Base-by-base conservation (phyloP, 2,329 filamentous ascomycete species). In the Ophiostoma triangulosporum region DNA sequence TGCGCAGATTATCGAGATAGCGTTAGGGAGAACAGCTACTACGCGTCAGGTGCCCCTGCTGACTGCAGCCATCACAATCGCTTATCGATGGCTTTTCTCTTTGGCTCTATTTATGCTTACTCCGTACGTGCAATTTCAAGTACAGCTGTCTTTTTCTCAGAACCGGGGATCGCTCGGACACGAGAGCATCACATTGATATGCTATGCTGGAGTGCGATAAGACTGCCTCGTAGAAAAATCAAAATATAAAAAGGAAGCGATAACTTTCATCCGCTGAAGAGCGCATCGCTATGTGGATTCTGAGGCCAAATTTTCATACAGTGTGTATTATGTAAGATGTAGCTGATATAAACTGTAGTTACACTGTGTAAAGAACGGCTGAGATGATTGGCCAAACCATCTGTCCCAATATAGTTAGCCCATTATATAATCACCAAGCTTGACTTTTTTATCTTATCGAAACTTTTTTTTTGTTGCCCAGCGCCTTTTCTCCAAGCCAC, bases 381-480 rank as follows among this genome's bases (percentile, higher is more conserved):
- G 7, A 6, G n/a, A 6, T 46, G 43, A 46, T 29, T 29, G 43
- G 26, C 26, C 9, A 15, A 12, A 31, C 8, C 3, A 2, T 0
- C 4, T 4, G 3, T 4, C 8, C 40, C 14, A 46, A 46, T 17
- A 46, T 4, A 20, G 48, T n/a, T 35, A 51, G 29, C 50, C 11
- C 14, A 3, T 27, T 45, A 17, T 6, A 15, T 27, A 46, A 48
- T 43, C 45, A 17, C 53, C 24, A 29, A 27, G 40, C 40, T 45
- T 24, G 14, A 27, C 40, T 45, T 45, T 45, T 45, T 45, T 46
- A 46, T 46, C 43, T 46, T 48, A 48, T 54, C 46, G 50, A 36
- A 29, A 33, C 31, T 54, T 50, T 54, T 54, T 54, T 48, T 54
- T 48, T 20, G 33, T 27, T 33, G 33, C 38, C 46, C 52, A 27